Conservation (phyloP, 75 land plant species). For the Larix kaempferi region DNA sequence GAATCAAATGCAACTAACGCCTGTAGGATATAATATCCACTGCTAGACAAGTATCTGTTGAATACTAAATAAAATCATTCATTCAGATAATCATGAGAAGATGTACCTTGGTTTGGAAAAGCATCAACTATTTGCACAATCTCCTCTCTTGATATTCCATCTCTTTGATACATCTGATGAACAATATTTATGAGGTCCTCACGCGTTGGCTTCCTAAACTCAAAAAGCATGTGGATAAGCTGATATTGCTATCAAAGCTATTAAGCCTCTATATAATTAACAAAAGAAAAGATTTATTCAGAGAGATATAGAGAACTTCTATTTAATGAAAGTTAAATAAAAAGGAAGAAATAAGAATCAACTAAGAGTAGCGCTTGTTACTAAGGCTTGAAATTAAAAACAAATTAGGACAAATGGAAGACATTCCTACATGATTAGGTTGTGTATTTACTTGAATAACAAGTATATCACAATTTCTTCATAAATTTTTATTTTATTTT, state of each 20-base stretch:
- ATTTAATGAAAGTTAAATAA: not conserved
- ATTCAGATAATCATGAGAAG: not conserved
- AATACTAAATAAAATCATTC: not conserved
- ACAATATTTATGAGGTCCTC: constrained; percentile 89
- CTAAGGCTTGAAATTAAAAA: not conserved
- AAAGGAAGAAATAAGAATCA: not conserved
- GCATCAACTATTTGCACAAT: constrained; percentile 59
- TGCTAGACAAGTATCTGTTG: not conserved
- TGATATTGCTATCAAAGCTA: not conserved
- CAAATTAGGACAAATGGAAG: not conserved
- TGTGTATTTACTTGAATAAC: not conserved
- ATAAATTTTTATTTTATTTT: not conserved
- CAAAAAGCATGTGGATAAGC: constrained; percentile 3
- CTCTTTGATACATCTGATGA: constrained; percentile 75
- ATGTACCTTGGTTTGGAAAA: constrained; percentile 94
- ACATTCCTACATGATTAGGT: not conserved
- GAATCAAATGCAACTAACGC: not conserved
- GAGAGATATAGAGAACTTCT: not conserved
- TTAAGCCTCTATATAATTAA: not conserved
- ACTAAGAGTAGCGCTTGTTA: not conserved
- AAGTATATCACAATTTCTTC: not conserved
- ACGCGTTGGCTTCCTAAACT: constrained; percentile 76
- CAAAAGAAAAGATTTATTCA: not conserved
- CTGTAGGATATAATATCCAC: not conserved
- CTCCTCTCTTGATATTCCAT: constrained; percentile 70